phyloP scores from a whole-genome alignment of 352 stramenopile species.

The Phytophthora fragariae region DNA sequence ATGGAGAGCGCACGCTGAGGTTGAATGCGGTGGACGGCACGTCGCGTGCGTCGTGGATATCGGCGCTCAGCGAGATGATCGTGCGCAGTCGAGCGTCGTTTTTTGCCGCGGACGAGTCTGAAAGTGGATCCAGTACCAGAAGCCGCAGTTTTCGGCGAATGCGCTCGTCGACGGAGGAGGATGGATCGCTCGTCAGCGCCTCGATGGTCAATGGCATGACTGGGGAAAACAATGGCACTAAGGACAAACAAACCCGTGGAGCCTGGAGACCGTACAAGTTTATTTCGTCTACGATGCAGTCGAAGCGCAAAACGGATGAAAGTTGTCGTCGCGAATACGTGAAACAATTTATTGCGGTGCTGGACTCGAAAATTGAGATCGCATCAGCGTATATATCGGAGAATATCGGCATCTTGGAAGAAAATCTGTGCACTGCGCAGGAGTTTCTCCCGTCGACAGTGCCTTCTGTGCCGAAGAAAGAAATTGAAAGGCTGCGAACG shows the following conservation, averaged over 20 bases:
- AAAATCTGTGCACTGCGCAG: conserved; percentile 68
- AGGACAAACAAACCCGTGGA: conserved; percentile 33
- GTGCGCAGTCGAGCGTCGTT: conserved; percentile 81
- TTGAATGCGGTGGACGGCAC: conserved; percentile 76
- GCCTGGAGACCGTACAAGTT: conserved; percentile 84
- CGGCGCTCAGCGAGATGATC: conserved; percentile 83
- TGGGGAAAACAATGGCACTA: conserved; percentile 28
- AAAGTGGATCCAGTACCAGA: conserved; percentile 51
- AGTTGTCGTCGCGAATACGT: conserved; percentile 59
- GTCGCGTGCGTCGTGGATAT: conserved; percentile 72
- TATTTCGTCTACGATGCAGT: conserved; percentile 79
- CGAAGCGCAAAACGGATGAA: conserved; percentile 52
- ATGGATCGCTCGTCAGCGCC: conserved; percentile 42
- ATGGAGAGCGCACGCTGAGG: conserved; percentile 67
- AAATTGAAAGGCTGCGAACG: conserved; percentile 60
- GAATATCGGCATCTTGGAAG: conserved; percentile 78
- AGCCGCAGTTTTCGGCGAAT: conserved; percentile 60
- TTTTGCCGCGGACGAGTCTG: conserved; percentile 76
- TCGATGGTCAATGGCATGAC: conserved; percentile 44
- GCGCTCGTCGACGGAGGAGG: conserved; percentile 69
- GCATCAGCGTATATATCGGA: conserved; percentile 55
- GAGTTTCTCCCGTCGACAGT: conserved; percentile 69
- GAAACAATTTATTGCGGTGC: conserved; percentile 52
- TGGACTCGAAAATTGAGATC: conserved; percentile 50
- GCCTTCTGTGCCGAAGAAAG: conserved; percentile 57